Percentiles rank a stretch among this genome's conserved stretches.
Evolutionary conservation across 768 basidiomycete genomes (phyloP).

Genomic region (Mycena floridula): DNA sequence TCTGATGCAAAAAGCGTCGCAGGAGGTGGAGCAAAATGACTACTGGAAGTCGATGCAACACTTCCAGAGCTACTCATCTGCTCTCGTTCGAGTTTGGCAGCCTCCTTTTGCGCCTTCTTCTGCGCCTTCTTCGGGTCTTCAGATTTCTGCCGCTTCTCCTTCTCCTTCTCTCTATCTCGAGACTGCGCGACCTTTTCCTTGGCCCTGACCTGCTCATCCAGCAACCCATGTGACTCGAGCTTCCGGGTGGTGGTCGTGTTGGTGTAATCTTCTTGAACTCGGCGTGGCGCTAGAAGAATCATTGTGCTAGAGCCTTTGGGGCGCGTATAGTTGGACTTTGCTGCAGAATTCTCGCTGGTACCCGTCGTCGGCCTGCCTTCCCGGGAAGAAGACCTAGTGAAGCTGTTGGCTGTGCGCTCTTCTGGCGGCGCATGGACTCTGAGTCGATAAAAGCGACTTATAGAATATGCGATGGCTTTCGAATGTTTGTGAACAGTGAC

Average conservation of each 20-base stretch:
- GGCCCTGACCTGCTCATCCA: conserved; percentile 38
- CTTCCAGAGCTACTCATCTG: conserved; percentile 11
- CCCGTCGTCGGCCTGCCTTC: background rate
- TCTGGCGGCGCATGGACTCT: conserved; percentile 16
- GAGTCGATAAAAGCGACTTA: conserved; percentile 56
- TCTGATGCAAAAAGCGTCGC: background rate
- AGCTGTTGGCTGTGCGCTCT: background rate
- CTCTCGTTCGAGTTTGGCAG: conserved; percentile 17
- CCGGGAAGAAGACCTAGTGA: background rate
- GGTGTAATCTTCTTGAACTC: conserved; percentile 75
- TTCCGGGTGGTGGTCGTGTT: conserved; percentile 69
- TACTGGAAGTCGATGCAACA: conserved; percentile 3
- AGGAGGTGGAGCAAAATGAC: background rate
- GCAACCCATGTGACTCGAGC: conserved; percentile 59
- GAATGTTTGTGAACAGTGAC: conserved; percentile 80
- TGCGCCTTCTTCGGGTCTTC: conserved; percentile 17
- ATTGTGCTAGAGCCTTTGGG: conserved; percentile 24
- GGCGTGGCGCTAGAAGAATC: conserved; percentile 67
- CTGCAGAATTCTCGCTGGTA: conserved; percentile 11
- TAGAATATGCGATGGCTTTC: conserved; percentile 70
- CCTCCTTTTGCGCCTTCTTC: conserved; percentile 23
- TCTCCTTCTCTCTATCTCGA: conserved; percentile 12
- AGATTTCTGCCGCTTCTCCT: conserved; percentile 19
- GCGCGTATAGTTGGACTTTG: conserved; percentile 4
- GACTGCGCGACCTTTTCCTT: conserved; percentile 17